Evolutionary conservation across 768 basidiomycete genomes (phyloP).

Genomic region (Termitomyces sp.): DNA sequence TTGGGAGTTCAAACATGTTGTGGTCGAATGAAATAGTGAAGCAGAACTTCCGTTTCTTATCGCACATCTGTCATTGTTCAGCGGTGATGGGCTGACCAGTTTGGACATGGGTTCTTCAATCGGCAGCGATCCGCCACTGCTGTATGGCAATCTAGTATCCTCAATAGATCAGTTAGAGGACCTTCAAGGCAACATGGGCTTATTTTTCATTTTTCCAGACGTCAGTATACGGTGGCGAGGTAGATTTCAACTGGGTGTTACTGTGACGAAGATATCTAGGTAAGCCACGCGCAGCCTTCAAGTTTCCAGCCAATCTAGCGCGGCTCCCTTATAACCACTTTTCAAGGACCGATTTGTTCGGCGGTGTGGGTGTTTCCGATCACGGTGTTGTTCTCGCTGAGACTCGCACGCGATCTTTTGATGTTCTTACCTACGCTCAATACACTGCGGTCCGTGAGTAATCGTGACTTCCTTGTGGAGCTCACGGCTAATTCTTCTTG

Average conservation of each 20-base stretch:
- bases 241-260: slow-evolving; percentile 69
- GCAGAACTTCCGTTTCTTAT: slow-evolving; percentile 85
- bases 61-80: slow-evolving; percentile 74
- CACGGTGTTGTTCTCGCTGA: slow-evolving; percentile 68
- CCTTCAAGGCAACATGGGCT: slow-evolving; percentile 73
- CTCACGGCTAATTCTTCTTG: slow-evolving; percentile 11
- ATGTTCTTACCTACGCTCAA: slow-evolving; percentile 66
- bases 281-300: slow-evolving; percentile 30
- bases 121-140: slow-evolving; percentile 50
- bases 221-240: slow-evolving; percentile 82
- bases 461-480: slow-evolving; percentile 10
- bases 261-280: slow-evolving; percentile 73
- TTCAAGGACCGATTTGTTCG: slow-evolving; percentile 42
- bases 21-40: slow-evolving; percentile 49
- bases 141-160: slow-evolving; percentile 86
- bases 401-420: slow-evolving; percentile 72
- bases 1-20: not conserved
- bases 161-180: slow-evolving; percentile 79
- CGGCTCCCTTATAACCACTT: slow-evolving; percentile 21
- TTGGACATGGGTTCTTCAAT: slow-evolving; percentile 65
- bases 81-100: slow-evolving; percentile 59
- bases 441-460: slow-evolving; percentile 79
- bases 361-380: slow-evolving; percentile 46
- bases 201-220: slow-evolving; percentile 90
- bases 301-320: slow-evolving; percentile 10